Conservation (phyloP, 345 rosid genomes). For the Physaria fendleri region DNA sequence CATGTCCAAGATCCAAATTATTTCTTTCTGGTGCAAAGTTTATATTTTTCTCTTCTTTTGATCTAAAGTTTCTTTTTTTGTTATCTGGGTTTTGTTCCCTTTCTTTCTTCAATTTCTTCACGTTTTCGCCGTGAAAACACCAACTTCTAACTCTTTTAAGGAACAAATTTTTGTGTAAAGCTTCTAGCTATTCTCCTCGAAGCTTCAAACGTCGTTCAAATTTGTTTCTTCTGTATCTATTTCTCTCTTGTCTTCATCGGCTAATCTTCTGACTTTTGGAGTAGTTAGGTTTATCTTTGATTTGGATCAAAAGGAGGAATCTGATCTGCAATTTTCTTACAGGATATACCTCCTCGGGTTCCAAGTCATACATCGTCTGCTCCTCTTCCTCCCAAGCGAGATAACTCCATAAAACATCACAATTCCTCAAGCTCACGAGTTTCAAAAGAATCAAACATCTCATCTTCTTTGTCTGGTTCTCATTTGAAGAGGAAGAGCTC, state of each 20-base stretch:
- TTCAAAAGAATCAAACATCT: constrained; percentile 3
- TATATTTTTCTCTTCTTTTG: neutral
- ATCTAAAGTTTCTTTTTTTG: constrained; percentile 6
- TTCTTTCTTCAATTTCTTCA: constrained; percentile 2
- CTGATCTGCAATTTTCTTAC: neutral
- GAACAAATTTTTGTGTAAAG: neutral
- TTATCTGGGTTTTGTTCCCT: neutral
- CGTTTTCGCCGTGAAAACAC: neutral
- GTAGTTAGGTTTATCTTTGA: neutral
- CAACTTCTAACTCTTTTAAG: neutral
- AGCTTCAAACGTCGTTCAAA: constrained; percentile 18
- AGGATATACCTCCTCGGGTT: neutral
- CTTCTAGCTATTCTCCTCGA: neutral
- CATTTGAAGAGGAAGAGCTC: constrained; percentile 8
- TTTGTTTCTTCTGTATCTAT: neutral
- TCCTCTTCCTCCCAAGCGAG: constrained; percentile 7
- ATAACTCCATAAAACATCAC: neutral
- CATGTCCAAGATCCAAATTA: neutral
- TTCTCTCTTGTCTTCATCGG: constrained; percentile 18
- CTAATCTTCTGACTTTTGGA: constrained; percentile 1
- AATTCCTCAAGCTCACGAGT: constrained; percentile 4
- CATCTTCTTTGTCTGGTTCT: neutral
- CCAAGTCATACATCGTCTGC: constrained; percentile 12
- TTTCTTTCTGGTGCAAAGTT: neutral
- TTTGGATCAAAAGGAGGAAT: neutral